Percentiles rank a stretch among this genome's conserved stretches.
Evolutionary conservation across 2,329 filamentous ascomycete species (phyloP).

Genomic region (Malbranchea zuffiana): DNA sequence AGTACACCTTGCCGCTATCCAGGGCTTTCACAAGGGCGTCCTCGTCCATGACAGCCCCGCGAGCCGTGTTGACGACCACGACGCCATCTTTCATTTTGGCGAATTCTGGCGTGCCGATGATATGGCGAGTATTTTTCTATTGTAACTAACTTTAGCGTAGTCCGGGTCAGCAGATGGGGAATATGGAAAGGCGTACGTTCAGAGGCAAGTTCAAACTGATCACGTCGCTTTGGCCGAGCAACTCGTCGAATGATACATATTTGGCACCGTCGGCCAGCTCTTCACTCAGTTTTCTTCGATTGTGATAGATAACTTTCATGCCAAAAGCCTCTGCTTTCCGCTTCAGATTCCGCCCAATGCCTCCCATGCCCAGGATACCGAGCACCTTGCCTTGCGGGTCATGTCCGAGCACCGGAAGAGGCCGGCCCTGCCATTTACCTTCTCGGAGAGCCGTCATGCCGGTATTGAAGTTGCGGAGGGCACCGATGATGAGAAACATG

Average conservation of each 20-base stretch:
- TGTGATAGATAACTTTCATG: constrained; percentile 66
- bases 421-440: constrained; percentile 55
- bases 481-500: constrained; percentile 71
- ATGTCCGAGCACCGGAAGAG: constrained; percentile 51
- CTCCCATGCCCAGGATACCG: constrained; percentile 77
- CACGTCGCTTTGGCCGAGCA: constrained; percentile 61
- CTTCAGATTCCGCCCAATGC: constrained; percentile 68
- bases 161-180: not conserved
- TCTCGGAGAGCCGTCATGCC: constrained; percentile 55
- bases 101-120: constrained; percentile 61
- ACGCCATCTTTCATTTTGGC: constrained; percentile 66
- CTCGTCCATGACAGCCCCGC: constrained; percentile 74
- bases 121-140: constrained; percentile 59
- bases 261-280: constrained; percentile 36
- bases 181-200: constrained; percentile 49
- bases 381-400: constrained; percentile 69
- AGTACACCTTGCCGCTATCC: constrained; percentile 56
- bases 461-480: constrained; percentile 60
- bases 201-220: constrained; percentile 70
- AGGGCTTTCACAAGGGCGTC: constrained; percentile 65
- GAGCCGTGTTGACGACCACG: constrained; percentile 71
- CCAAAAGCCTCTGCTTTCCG: constrained; percentile 64
- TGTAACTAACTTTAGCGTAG: not conserved
- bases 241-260: constrained; percentile 57
- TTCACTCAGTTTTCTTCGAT: constrained; percentile 50